Percentiles rank a stretch among this genome's conserved stretches.
Evolutionary conservation across 805 yeast genomes (phyloP).

Genomic region (Monosporozyma solicola): DNA sequence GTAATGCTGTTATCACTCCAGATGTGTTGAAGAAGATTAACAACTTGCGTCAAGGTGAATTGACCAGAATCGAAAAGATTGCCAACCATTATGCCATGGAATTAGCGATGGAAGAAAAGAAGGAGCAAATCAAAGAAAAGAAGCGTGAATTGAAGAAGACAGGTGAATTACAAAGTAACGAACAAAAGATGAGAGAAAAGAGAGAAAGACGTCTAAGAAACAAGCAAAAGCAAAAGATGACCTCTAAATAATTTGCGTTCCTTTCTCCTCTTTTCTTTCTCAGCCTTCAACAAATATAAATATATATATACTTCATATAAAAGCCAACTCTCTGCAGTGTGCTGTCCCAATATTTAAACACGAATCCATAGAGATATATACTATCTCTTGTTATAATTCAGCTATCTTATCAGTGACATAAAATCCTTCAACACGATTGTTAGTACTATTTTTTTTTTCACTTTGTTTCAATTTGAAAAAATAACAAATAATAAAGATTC

Average conservation of each 20-base stretch:
- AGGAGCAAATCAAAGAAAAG: constrained; percentile 57
- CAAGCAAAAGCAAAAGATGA: constrained; percentile 44
- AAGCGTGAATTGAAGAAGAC: constrained; percentile 51
- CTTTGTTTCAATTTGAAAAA: neutral
- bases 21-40: constrained; percentile 71
- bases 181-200: constrained; percentile 71
- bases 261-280: neutral
- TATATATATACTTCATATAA: neutral
- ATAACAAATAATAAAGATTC: neutral
- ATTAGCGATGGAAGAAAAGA: constrained; percentile 57
- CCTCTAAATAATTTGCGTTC: neutral
- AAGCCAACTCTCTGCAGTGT: neutral
- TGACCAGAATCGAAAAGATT: constrained; percentile 58
- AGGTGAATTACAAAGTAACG: constrained; percentile 69
- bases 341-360: neutral
- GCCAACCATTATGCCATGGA: constrained; percentile 60
- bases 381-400: neutral
- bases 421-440: neutral
- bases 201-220: constrained; percentile 66
- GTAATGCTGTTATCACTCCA: constrained; percentile 49
- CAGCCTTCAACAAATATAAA: too few species aligned
- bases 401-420: neutral
- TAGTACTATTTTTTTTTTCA: neutral
- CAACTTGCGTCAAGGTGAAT: constrained; percentile 69
- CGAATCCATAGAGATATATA: neutral